These are phyloP conservation scores for Penicillium frequentans DNA, from an alignment of 2,329 filamentous ascomycete genomes.

Conservation along the genomic window DNA sequence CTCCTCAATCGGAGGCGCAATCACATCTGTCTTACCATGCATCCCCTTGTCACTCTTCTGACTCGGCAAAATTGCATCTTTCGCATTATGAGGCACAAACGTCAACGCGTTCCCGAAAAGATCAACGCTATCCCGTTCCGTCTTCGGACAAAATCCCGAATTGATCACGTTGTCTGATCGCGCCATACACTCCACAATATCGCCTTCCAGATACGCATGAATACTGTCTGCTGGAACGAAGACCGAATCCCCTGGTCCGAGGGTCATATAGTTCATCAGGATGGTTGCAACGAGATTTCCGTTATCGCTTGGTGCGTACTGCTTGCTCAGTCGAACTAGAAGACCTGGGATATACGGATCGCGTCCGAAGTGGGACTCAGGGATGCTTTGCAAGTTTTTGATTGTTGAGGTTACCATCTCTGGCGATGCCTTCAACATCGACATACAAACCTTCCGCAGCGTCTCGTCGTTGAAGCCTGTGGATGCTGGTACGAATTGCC, in stretches of 20 bases:
- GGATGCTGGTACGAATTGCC: constrained; percentile 53
- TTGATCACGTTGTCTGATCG: constrained; percentile 73
- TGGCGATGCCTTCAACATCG: constrained; percentile 54
- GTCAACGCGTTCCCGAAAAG: constrained; percentile 63
- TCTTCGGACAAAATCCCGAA: constrained; percentile 69
- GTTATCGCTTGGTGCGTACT: constrained; percentile 65
- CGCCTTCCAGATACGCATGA: constrained; percentile 70
- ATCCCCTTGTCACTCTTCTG: constrained; percentile 52
- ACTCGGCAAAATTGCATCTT: constrained; percentile 57
- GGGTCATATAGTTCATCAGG: constrained; percentile 71
- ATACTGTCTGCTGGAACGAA: constrained; percentile 73
- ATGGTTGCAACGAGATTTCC: constrained; percentile 68
- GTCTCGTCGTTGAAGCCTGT: constrained; percentile 57
- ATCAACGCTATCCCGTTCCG: constrained; percentile 64
- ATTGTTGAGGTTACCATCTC: constrained; percentile 56
- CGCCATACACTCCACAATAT: constrained; percentile 79
- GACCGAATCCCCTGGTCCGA: constrained; percentile 65
- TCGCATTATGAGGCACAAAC: constrained; percentile 60
- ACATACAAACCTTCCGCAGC: constrained; percentile 57
- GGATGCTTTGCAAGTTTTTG: constrained; percentile 51
- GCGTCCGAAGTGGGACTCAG: constrained; percentile 51
- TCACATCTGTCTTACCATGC: constrained; percentile 62
- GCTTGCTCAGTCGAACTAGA: constrained; percentile 62
- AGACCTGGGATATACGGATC: constrained; percentile 64
- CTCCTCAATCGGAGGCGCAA: constrained; percentile 68